phyloP scores from a whole-genome alignment of 805 yeast species.

The Ogataea pignaliae region DNA sequence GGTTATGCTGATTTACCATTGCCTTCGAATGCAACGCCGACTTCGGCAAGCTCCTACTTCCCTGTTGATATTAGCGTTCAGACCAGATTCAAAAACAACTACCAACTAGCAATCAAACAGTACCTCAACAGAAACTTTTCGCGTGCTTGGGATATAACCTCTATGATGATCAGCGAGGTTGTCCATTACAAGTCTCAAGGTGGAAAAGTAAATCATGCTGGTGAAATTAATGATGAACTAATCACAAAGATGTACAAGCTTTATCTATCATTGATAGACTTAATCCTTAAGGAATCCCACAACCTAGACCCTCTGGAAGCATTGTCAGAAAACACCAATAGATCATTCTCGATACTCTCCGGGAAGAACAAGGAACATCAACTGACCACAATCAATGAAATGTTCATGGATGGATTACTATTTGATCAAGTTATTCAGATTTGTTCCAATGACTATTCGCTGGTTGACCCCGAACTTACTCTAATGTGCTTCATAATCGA shows the following conservation, averaged over 20 bases:
- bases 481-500: conserved; percentile 30
- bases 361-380: not conserved
- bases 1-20: too few species aligned
- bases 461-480: conserved; percentile 23
- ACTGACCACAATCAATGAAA: conserved; percentile 2
- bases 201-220: not conserved
- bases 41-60: conserved; percentile 3
- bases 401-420: conserved; percentile 21
- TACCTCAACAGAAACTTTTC: conserved; percentile 33
- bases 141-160: conserved; percentile 23
- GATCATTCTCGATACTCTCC: too few species aligned
- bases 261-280: conserved; percentile 27
- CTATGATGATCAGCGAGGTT: conserved; percentile 18
- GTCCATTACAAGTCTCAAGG: not conserved
- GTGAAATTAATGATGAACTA: conserved; percentile 10
- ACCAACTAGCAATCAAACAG: conserved; percentile 38
- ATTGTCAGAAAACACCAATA: not conserved
- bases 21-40: too few species aligned
- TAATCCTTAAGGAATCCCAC: conserved; percentile 20
- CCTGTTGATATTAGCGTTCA: conserved; percentile 12
- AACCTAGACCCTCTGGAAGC: not conserved
- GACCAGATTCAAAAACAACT: conserved; percentile 21
- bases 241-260: conserved; percentile 21
- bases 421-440: conserved; percentile 16
- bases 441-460: conserved; percentile 5